A percentile compares a stretch with the other conserved stretches of the same genome.
Evolutionary conservation across 331 rosid genomes (phyloP).

Genomic region (Ulmus americana): DNA sequence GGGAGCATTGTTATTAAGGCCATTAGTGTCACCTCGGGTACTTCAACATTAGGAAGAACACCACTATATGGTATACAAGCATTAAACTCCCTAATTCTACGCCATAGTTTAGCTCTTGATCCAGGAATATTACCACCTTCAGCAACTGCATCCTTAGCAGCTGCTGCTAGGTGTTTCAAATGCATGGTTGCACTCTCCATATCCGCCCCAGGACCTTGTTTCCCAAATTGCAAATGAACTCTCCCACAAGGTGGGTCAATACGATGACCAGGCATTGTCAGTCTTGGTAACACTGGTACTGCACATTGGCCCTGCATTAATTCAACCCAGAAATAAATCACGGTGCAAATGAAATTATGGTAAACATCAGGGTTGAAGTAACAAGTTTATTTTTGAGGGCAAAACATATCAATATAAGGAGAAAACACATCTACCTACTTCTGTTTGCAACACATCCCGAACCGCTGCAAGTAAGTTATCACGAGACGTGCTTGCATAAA

Average conservation of each 20-base stretch:
- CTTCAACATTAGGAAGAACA: constrained; percentile 76
- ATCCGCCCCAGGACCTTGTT: constrained; percentile 51
- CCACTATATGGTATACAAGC: constrained; percentile 82
- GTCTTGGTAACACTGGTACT: constrained; percentile 85
- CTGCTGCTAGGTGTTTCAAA: constrained; percentile 85
- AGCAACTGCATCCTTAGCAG: constrained; percentile 97
- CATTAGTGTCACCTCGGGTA: constrained; percentile 97
- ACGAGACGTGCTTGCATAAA: constrained; percentile 96
- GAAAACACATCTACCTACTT: constrained; percentile 75
- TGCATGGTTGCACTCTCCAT: constrained; percentile 75
- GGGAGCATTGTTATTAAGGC: constrained; percentile 99
- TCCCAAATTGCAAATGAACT: constrained; percentile 70
- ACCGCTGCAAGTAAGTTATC: constrained; percentile 95
- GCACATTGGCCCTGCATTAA: constrained; percentile 78
- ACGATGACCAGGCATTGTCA: constrained; percentile 98
- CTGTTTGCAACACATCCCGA: constrained; percentile 87
- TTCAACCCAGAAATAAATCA: constrained; percentile 38
- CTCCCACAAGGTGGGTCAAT: constrained; percentile 97
- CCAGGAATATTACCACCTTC: constrained; percentile 98
- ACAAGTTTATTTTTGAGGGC: constrained; percentile 7
- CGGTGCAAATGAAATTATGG: constrained; percentile 16
- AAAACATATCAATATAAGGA: constrained; percentile 30
- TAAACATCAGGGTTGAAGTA: constrained; percentile 7
- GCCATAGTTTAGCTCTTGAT: constrained; percentile 98
- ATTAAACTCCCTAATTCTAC: constrained; percentile 99